Evolutionary conservation across 164 flowering plant species (phyloP).

Genomic region (Aristolochia californica): DNA sequence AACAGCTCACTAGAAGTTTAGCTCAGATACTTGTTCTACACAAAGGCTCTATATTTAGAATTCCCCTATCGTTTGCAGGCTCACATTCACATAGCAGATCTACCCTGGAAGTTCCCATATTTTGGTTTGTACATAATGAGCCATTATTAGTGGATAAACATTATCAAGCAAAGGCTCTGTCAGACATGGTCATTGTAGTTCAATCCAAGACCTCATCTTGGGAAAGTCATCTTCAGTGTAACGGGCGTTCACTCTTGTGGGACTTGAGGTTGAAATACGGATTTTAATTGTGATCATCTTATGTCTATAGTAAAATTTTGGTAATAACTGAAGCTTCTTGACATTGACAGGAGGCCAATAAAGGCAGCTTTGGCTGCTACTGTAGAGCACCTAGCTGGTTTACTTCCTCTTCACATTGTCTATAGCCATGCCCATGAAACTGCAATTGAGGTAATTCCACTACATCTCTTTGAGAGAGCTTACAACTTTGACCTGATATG

Average conservation of each 20-base stretch:
- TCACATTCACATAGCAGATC: slow-evolving; percentile 75
- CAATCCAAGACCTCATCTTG: slow-evolving; percentile 82
- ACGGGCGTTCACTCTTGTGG: slow-evolving; percentile 79
- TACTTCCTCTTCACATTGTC: slow-evolving; percentile 92
- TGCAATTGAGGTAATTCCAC: slow-evolving; percentile 67
- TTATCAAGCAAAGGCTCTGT: slow-evolving; percentile 92
- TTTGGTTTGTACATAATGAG: slow-evolving; percentile 88
- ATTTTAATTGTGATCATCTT: too few relatives aligned
- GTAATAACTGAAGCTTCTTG: too few relatives aligned
- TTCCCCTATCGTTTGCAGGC: slow-evolving; percentile 38
- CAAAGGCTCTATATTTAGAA: background rate
- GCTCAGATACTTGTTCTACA: background rate
- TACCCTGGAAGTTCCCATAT: slow-evolving; percentile 83
- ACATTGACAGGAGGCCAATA: slow-evolving; percentile 60
- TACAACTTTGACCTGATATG: too few relatives aligned
- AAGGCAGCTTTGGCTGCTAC: slow-evolving; percentile 94
- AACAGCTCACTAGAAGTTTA: background rate
- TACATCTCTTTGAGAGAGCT: too few relatives aligned
- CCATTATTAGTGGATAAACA: slow-evolving; percentile 87
- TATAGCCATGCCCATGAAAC: slow-evolving; percentile 95
- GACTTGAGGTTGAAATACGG: slow-evolving; percentile 55
- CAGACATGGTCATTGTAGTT: slow-evolving; percentile 94
- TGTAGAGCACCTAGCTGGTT: slow-evolving; percentile 89
- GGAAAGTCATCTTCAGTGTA: slow-evolving; percentile 99
- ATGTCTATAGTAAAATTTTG: too few relatives aligned